Percentiles rank a stretch among this genome's conserved stretches.
Conservation (phyloP, 1,284 basidiomycete species). For the Cryptococcus sp. region DNA sequence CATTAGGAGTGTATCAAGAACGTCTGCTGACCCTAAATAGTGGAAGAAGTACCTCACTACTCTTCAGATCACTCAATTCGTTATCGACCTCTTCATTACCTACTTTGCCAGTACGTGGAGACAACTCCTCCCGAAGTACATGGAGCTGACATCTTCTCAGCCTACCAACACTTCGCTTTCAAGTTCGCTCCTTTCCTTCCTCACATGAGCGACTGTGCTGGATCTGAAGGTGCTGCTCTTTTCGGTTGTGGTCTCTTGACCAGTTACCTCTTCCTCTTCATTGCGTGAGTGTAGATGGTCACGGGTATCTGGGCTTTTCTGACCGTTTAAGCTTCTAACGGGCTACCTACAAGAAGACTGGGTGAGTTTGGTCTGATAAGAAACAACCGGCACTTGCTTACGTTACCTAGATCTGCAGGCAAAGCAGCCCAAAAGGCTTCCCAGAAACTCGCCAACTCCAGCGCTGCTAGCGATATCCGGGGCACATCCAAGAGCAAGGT, state of each 20-base stretch:
- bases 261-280: conserved; percentile 84
- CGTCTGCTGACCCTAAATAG: conserved; percentile 11
- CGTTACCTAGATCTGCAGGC: conserved; percentile 11
- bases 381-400: background rate
- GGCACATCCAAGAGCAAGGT: conserved; percentile 16
- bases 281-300: conserved; percentile 48
- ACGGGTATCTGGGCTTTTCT: background rate
- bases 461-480: conserved; percentile 4
- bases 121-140: no score
- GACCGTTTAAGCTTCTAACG: conserved; percentile 43
- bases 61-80: conserved; percentile 86
- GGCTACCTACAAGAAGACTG: conserved; percentile 47
- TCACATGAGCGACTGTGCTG: conserved; percentile 73
- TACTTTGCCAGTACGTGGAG: conserved; percentile 82
- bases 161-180: conserved; percentile 74
- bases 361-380: conserved; percentile 8
- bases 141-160: conserved; percentile 33
- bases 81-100: conserved; percentile 81
- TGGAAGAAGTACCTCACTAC: conserved; percentile 35
- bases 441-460: conserved; percentile 20
- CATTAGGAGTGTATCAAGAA: background rate
- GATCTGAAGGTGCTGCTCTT: conserved; percentile 78
- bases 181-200: conserved; percentile 65
- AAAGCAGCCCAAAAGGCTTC: conserved; percentile 24
- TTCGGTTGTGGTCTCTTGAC: conserved; percentile 85